A percentile compares a stretch with the other conserved stretches of the same genome.
Evolutionary conservation across 139 green algal genomes (phyloP).

Genomic region (Desmodesmus armatus): DNA sequence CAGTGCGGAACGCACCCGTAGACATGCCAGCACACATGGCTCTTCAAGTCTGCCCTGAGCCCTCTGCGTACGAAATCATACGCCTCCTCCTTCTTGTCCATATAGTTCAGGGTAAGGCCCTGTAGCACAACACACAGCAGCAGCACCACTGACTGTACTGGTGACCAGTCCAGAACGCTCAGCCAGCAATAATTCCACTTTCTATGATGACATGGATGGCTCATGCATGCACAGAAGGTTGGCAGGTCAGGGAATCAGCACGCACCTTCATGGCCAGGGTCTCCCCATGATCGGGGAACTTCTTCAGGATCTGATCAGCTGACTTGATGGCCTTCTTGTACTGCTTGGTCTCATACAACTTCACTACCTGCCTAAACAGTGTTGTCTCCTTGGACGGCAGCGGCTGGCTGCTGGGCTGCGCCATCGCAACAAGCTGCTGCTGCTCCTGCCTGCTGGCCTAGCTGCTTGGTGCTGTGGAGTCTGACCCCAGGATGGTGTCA

Average conservation of each 20-base stretch:
- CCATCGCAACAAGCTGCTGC: too few species aligned
- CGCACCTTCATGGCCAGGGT: constrained; percentile 95
- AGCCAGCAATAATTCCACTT: too few species aligned
- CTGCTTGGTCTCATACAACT: constrained; percentile 96
- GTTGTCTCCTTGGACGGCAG: constrained; percentile 83
- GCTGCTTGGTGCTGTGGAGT: too few species aligned
- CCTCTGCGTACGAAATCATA: constrained; percentile 94
- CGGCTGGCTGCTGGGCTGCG: constrained; percentile 46
- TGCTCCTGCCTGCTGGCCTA: too few species aligned
- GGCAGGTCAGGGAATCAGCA: too few species aligned
- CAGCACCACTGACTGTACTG: constrained; percentile 7
- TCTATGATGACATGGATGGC: too few species aligned
- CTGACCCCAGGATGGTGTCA: too few species aligned
- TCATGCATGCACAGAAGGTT: too few species aligned
- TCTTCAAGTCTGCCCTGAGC: constrained; percentile 89
- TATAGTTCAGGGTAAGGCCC: constrained; percentile 89
- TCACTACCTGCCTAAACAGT: constrained; percentile 87
- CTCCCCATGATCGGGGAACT: constrained; percentile 96
- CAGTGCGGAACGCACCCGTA: constrained; percentile 92
- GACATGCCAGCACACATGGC: constrained; percentile 99
- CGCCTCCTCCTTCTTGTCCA: constrained; percentile 91
- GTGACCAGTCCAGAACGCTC: too few species aligned
- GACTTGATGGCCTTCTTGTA: constrained; percentile 99
- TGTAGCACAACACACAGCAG: neutral
- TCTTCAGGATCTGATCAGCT: constrained; percentile 96